Evolutionary conservation across 306 rosid species (phyloP), one percentile per base, ranked within the genome.

Genomic region (Medicago lupulina): DNA sequence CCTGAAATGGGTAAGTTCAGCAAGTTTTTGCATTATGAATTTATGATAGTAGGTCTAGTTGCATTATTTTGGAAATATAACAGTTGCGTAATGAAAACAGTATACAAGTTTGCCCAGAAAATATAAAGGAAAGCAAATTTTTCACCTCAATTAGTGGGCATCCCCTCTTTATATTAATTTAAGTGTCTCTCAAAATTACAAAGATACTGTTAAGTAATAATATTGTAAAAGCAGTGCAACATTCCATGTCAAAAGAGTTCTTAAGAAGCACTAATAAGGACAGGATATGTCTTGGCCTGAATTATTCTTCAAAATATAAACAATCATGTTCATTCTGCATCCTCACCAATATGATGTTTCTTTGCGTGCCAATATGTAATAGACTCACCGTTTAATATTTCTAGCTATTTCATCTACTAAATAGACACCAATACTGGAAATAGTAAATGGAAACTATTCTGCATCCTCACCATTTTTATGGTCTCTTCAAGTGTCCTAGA

Each of bases 1-100:
- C 83, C 97, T 49, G 97, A 92, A 86, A 76, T 94, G 81, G 98
- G 98, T 94, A 88, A 86, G 88, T 67, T 86, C 76, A 61, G 62
- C 75, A 62, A 50, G 46, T 66, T 78, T 50, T 79, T 43, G 73
- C 70, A 61, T 41, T 40, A 50, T n/a, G n/a, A n/a, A n/a, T n/a
- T n/a, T n/a, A n/a, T 66, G 55, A 70, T 23, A 23, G 28, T 34
- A 65, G 7, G 65, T 74, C 57, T 59, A 55, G 21, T 25, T 81
- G 63, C 69, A 44, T 58, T 73, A 58, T 55, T 80, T 76, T 64
- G 16, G 71, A 13, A 16, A 74, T 38, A 77, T 17, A 75, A 47
- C 16, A 53, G 18, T 61, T 75, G 31, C 62, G 23, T 55, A 15
- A 70, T n/a, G 60, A 47, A 41, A 75, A 16, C 18, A 76, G 36